phyloP scores from a whole-genome alignment of 345 rosid species.

The Luvunga scandens region DNA sequence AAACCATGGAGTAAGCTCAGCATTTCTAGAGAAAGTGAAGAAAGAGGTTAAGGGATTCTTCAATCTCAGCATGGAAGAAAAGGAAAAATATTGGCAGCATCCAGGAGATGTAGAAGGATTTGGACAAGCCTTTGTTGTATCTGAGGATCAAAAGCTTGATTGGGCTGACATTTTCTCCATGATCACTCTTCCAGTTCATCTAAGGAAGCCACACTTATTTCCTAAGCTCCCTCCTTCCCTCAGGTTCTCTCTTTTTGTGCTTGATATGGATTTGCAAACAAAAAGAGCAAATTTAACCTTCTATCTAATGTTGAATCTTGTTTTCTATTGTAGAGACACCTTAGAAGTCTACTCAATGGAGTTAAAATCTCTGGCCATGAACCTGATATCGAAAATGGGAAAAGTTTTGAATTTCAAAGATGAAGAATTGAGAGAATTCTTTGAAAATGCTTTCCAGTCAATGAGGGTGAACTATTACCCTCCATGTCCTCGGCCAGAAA shows the following conservation, averaged over 20 bases:
- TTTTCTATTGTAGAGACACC: conserved; percentile 15
- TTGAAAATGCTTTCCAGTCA: conserved; percentile 16
- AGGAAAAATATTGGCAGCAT: conserved; percentile 21
- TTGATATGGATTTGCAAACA: neutral
- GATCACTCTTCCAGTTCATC: too few species aligned
- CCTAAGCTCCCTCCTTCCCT: too few species aligned
- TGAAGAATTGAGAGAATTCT: conserved; percentile 24
- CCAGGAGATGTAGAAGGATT: conserved; percentile 32
- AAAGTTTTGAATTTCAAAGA: conserved; percentile 15
- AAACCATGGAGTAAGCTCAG: conserved; percentile 14
- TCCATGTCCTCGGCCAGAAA: conserved; percentile 31
- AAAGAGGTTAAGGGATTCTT: conserved; percentile 17
- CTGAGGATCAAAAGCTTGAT: too few species aligned
- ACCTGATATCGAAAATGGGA: conserved; percentile 12
- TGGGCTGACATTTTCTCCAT: too few species aligned
- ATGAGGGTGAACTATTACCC: conserved; percentile 38
- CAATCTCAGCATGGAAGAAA: conserved; percentile 29
- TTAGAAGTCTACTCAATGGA: conserved; percentile 21
- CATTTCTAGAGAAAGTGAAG: conserved; percentile 15
- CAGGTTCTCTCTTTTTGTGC: too few species aligned
- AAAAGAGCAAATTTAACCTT: too few species aligned
- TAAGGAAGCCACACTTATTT: too few species aligned
- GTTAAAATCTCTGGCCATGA: conserved; percentile 13
- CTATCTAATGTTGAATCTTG: too few species aligned
- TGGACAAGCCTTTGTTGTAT: conserved; percentile 7